These are phyloP conservation scores for Camellia oleifera DNA, from an alignment of 179 eudicot species.

Conservation along the genomic window DNA sequence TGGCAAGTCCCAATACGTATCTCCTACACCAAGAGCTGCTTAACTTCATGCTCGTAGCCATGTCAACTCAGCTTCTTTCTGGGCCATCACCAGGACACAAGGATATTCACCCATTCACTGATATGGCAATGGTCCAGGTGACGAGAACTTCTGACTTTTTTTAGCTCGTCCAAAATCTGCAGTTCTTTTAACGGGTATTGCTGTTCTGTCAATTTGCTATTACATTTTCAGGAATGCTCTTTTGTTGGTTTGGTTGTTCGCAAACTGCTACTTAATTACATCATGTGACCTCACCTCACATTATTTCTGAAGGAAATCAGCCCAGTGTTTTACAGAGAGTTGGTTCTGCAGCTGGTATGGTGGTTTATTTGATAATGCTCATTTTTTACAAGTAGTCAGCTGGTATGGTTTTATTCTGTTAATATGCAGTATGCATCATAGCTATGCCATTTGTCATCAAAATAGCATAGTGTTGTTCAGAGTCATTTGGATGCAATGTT, in stretches of 20 bases:
- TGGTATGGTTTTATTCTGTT: constrained; percentile 8
- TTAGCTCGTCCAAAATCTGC: constrained; percentile 4
- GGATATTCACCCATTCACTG: constrained; percentile 76
- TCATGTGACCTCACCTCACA: constrained; percentile 37
- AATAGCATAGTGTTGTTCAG: too few species aligned
- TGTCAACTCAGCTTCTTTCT: constrained; percentile 93
- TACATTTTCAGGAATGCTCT: constrained; percentile 60
- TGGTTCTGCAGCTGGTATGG: constrained; percentile 83
- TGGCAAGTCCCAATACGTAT: constrained; percentile 67
- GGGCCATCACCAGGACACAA: constrained; percentile 81
- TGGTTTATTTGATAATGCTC: constrained; percentile 3
- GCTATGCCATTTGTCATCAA: too few species aligned
- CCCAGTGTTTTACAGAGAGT: constrained; percentile 84
- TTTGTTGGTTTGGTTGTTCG: constrained; percentile 59
- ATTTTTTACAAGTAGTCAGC: not conserved
- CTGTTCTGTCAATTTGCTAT: not conserved
- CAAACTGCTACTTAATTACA: constrained; percentile 74
- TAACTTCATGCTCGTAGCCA: constrained; percentile 79
- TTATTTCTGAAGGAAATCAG: constrained; percentile 55
- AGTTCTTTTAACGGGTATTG: constrained; percentile 11
- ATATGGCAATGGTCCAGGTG: constrained; percentile 86
- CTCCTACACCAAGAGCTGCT: constrained; percentile 84
- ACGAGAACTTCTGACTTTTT: not conserved
- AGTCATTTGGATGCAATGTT: too few species aligned
- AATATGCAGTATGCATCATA: too few species aligned